phyloP scores from a whole-genome alignment of 345 rosid species.

The Populus ilicifolia region DNA sequence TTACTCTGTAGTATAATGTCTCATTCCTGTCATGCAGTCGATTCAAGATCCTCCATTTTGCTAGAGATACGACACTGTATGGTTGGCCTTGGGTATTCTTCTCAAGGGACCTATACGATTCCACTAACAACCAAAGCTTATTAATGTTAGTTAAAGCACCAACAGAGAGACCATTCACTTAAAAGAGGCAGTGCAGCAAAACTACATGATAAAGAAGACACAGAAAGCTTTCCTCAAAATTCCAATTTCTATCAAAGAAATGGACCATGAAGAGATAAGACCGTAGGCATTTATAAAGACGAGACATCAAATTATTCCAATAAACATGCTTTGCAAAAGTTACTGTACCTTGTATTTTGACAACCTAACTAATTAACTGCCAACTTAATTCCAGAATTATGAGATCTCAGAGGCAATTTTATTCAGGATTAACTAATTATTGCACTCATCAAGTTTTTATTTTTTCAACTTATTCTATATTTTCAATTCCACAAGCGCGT shows the following conservation, averaged over 20 bases:
- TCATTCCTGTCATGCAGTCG: slow-evolving; percentile 97
- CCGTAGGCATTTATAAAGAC: not conserved
- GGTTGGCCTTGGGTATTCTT: slow-evolving; percentile 68
- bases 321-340: not conserved
- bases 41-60: slow-evolving; percentile 97
- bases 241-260: not conserved
- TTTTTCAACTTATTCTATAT: not conserved
- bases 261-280: no score
- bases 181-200: not conserved
- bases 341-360: not conserved
- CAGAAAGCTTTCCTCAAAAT: not conserved
- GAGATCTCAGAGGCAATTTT: not conserved
- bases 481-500: not conserved
- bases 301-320: not conserved
- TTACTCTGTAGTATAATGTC: slow-evolving; percentile 82
- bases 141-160: not conserved
- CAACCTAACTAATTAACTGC: not conserved
- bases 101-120: slow-evolving; percentile 84
- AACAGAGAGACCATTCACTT: not conserved
- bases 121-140: slow-evolving; percentile 48
- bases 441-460: not conserved
- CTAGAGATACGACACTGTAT: slow-evolving; percentile 59
- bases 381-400: not conserved
- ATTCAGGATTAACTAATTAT: not conserved
- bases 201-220: not conserved